phyloP scores from a whole-genome alignment of 345 rosid genomes.

The Gossypium turneri region DNA sequence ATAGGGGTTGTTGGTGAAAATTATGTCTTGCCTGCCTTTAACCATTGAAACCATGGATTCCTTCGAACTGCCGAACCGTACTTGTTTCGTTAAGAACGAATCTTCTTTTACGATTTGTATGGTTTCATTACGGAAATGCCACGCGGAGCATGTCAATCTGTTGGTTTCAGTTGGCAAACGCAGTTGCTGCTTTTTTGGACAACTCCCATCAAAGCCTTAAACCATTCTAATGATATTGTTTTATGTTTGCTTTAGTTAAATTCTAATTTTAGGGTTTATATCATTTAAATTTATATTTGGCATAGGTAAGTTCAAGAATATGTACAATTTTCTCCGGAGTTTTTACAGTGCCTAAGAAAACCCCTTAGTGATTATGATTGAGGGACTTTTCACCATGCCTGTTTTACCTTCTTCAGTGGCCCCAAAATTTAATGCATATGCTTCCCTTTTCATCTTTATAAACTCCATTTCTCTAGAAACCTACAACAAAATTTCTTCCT shows the following conservation, averaged over 20 bases:
- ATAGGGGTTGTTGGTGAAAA: background rate
- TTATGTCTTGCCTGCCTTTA: background rate
- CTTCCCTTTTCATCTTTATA: background rate
- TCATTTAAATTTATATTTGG: background rate
- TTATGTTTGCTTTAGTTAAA: background rate
- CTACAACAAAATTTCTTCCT: background rate
- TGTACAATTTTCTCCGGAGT: background rate
- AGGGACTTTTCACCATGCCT: conserved; percentile 2
- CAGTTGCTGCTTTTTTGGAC: background rate
- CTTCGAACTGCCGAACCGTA: too few relatives aligned
- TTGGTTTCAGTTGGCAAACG: background rate
- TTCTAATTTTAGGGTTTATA: background rate
- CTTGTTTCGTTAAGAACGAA: background rate
- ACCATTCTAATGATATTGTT: background rate
- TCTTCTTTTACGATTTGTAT: background rate
- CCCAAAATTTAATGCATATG: conserved; percentile 9
- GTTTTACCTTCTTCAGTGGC: conserved; percentile 4
- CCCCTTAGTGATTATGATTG: conserved; percentile 12
- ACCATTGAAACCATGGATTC: too few relatives aligned
- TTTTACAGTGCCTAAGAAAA: conserved; percentile 5
- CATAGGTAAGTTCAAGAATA: conserved; percentile 10
- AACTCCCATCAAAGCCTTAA: background rate
- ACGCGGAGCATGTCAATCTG: background rate
- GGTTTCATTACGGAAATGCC: conserved; percentile 2
- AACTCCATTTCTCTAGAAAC: background rate